phyloP scores from a whole-genome alignment of 75 land plant species.

The Gnetum montanum region DNA sequence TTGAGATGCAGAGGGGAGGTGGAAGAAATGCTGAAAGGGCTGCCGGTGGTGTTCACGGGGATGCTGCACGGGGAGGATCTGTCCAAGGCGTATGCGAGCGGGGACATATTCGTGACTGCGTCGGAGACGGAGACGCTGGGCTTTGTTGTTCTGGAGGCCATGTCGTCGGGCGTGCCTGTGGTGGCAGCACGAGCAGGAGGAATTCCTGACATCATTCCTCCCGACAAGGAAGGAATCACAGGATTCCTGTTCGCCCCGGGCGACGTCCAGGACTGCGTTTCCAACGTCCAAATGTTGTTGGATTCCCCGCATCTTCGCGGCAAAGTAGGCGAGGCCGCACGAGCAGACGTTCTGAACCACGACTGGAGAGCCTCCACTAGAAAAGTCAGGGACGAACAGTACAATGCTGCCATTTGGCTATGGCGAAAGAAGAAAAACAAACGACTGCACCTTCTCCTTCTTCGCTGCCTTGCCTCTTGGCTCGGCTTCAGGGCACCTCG shows the following conservation, averaged over 20 bases:
- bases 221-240: slow-evolving; percentile 73
- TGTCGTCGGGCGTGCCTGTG: slow-evolving; percentile 98
- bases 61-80: slow-evolving; percentile 93
- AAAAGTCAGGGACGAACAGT: slow-evolving; percentile 82
- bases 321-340: slow-evolving; percentile 66
- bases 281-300: slow-evolving; percentile 49
- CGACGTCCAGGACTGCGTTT: slow-evolving; percentile 79
- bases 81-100: slow-evolving; percentile 96
- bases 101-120: slow-evolving; percentile 90
- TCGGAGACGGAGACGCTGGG: slow-evolving; percentile 98
- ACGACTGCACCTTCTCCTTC: slow-evolving; percentile 47
- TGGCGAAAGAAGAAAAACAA: slow-evolving; percentile 78
- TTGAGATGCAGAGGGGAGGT: slow-evolving; percentile 65
- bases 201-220: slow-evolving; percentile 81
- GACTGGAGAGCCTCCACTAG: slow-evolving; percentile 90
- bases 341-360: slow-evolving; percentile 87
- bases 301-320: slow-evolving; percentile 35
- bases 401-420: slow-evolving; percentile 96
- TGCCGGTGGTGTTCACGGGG: slow-evolving; percentile 96
- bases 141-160: slow-evolving; percentile 90
- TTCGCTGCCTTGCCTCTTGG: too few relatives aligned
- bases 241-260: slow-evolving; percentile 83
- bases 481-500: too few relatives aligned
- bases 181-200: slow-evolving; percentile 97
- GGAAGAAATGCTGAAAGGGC: slow-evolving; percentile 73